Evolutionary conservation across 805 yeast genomes (phyloP), one percentile per base, ranked within the genome.

Genomic region (Metschnikowia gelsemii): DNA sequence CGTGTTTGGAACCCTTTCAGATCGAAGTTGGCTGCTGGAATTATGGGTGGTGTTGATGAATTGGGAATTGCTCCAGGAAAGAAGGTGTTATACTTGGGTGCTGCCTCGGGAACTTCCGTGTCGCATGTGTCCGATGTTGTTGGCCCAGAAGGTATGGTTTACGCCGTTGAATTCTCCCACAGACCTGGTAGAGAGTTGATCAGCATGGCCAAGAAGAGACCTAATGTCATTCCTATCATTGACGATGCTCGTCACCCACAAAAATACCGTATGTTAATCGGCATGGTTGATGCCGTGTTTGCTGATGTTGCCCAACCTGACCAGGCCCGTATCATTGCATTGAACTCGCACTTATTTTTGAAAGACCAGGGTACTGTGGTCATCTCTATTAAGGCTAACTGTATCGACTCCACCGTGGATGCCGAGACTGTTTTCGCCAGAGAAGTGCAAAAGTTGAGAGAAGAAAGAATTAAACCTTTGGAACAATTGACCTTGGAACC

Each of bases 171-270:
- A 76, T 93, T 93, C 77, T 89, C 97, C 51, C 98, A 93, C 81
- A 86, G 99, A 80, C 96, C 98, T 63, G 99, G 99, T 70, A 86
- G 99, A 79, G 99, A 93, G 73, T 80, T 93, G 73, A 91, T 93
- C 62, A 87, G 95, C 62, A 93, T 93, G 99, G 99, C 99, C 66
- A 93, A 91, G 82, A 93, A 93, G 95, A 87, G 99, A 81, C 98
- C 99, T 54, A 93, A 93, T 65, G 95, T 93, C 45, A 88, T 93
- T 56, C 99, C 99, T 62, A 93, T 93, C 70, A 90, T 93, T 68
- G 99, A 93, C 74, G 99, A 93, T 75, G 99, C 99, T 52, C 90
- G 99, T 79, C 99, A 93, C 75, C 99, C 99, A 63, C 99, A 93
- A 70, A 93, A 93, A 75, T 93, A 93, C 84, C 84, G 99, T 78